phyloP scores from a whole-genome alignment of 805 yeast genomes.

The Saccharomycopsis fibuligera region DNA sequence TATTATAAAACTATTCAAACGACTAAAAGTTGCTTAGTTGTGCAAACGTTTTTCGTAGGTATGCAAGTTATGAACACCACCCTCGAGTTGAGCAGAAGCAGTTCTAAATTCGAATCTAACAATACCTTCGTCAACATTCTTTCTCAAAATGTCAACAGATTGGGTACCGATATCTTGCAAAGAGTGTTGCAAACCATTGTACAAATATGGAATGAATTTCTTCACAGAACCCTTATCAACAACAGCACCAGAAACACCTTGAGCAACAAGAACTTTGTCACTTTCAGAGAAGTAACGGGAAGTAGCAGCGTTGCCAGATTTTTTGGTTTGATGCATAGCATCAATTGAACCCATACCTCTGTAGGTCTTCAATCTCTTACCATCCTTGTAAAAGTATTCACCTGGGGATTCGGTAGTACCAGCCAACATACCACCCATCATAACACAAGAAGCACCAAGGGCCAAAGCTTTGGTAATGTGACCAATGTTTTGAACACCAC shows the following conservation, averaged over 20 bases:
- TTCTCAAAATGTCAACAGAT: slow-evolving; percentile 58
- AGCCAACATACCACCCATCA: slow-evolving; percentile 99
- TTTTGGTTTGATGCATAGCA: slow-evolving; percentile 91
- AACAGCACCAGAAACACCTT: slow-evolving; percentile 97
- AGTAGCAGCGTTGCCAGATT: slow-evolving; percentile 92
- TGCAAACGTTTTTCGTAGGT: slow-evolving; percentile 97
- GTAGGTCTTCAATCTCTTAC: slow-evolving; percentile 93
- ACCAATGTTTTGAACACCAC: slow-evolving; percentile 98
- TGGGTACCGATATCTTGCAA: slow-evolving; percentile 94
- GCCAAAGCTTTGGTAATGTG: slow-evolving; percentile 96
- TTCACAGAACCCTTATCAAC: slow-evolving; percentile 93
- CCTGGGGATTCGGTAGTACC: slow-evolving; percentile 99
- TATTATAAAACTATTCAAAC: too few species aligned
- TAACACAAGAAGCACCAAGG: slow-evolving; percentile 92
- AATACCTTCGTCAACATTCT: slow-evolving; percentile 54
- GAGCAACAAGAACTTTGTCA: slow-evolving; percentile 94
- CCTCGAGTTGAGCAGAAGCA: slow-evolving; percentile 97
- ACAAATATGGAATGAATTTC: slow-evolving; percentile 90
- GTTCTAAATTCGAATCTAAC: slow-evolving; percentile 97
- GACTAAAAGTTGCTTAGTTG: too few species aligned
- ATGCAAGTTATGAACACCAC: slow-evolving; percentile 95
- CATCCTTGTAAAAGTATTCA: slow-evolving; percentile 95
- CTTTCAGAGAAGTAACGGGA: slow-evolving; percentile 96
- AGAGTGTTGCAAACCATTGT: slow-evolving; percentile 95
- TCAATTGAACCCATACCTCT: slow-evolving; percentile 99